Evolutionary conservation across 2,329 filamentous ascomycete genomes (phyloP).

Genomic region (Colletotrichum godetiae): DNA sequence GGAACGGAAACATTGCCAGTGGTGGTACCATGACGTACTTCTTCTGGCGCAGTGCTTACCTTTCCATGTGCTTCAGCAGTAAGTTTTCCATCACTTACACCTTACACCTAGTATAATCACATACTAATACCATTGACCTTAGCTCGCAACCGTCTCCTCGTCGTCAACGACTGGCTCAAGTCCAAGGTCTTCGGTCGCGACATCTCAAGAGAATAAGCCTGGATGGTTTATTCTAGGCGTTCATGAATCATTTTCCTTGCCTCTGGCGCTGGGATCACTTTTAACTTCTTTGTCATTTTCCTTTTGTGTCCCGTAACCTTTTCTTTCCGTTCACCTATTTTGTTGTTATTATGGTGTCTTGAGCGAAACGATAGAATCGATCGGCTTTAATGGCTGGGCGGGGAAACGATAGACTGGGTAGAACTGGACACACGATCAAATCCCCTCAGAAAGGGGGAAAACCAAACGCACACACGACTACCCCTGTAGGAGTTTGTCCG

Average conservation of each 20-base stretch:
- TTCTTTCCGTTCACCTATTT: slow-evolving; percentile 13
- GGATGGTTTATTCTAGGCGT: slow-evolving; percentile 21
- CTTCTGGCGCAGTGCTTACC: slow-evolving; percentile 97
- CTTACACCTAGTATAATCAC: not conserved
- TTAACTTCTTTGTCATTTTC: slow-evolving; percentile 1
- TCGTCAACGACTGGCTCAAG: slow-evolving; percentile 96
- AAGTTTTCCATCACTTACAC: slow-evolving; percentile 59
- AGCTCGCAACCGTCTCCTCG: slow-evolving; percentile 95
- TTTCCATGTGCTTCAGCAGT: slow-evolving; percentile 99
- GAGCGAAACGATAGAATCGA: slow-evolving; percentile 35
- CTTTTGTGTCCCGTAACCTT: slow-evolving; percentile 11
- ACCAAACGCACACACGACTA: slow-evolving; percentile 18
- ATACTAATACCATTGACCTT: slow-evolving; percentile 27
- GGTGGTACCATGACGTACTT: slow-evolving; percentile 95
- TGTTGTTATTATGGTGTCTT: slow-evolving; percentile 25
- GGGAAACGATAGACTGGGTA: slow-evolving; percentile 32
- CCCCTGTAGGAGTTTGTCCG: slow-evolving; percentile 31
- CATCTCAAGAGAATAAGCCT: slow-evolving; percentile 80
- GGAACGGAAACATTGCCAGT: slow-evolving; percentile 94
- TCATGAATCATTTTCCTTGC: slow-evolving; percentile 14
- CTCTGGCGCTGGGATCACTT: slow-evolving; percentile 17
- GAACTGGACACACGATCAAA: slow-evolving; percentile 25
- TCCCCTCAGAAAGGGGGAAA: slow-evolving; percentile 1
- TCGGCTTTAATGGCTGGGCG: slow-evolving; percentile 34
- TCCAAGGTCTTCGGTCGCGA: slow-evolving; percentile 97